Base-by-base conservation (phyloP, 2,329 filamentous ascomycete genomes). In the Ascochyta lentis region DNA sequence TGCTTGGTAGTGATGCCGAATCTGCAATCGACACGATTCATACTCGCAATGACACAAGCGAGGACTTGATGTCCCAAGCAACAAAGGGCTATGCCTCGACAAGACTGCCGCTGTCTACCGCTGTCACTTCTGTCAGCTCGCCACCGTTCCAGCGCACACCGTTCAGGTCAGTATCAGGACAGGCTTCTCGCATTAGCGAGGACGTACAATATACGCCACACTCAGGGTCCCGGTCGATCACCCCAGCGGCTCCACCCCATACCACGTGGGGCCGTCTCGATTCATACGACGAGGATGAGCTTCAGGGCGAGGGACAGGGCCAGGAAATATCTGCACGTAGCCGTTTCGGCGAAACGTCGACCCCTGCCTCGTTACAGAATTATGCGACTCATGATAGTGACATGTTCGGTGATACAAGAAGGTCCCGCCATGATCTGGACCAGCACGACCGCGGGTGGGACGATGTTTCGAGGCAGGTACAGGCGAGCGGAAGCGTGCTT, bases 1-100 rank as follows among this genome's bases (percentile, higher is more conserved):
- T 73, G 24, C 68, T 75, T 40, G 69, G 65, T 19, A 64, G 60
- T 37, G 63, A 66, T 26, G 16, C 29, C n/a, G 33, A 57, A n/a
- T 53, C 54, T 40, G 24, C 44, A 16, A 40, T 22, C 8, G 51
- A 58, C 24, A 50, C 37, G 22, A 40, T 47, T 23, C 31, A 52
- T 35, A 46, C 38, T 50, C 31, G 43, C 39, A 27, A 43, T 23
- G 34, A 49, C 7, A 31, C 33, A 19, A 59, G 47, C 44, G 46
- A 48, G 54, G 39, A 45, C 44, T 39, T 37, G 42, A 50, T 31
- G 43, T 44, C 44, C 40, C 43, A 26, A 24, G 53, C 53, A 29
- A 56, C 48, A 8, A 60, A 49, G 40, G 54, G 42, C n/a, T 65
- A 51, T 22, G 53, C 53, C n/a, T 56, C 53, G 26, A 56, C 62